Base-by-base conservation (phyloP, 2,329 filamentous ascomycete genomes). In the Pseudocercospora fijiensis region DNA sequence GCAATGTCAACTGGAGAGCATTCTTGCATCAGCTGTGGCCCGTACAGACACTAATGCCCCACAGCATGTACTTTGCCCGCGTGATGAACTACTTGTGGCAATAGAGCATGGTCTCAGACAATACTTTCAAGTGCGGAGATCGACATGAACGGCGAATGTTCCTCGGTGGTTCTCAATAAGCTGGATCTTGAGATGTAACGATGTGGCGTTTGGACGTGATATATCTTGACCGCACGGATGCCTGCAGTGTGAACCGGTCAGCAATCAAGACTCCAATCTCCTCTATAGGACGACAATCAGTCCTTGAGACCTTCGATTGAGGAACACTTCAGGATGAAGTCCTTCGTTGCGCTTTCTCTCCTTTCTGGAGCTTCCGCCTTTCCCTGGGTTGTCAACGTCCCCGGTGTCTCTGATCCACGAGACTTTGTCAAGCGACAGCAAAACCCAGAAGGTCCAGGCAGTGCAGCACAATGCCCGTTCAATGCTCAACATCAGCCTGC, bases 401-500 rank as follows among this genome's bases (percentile, higher is more conserved):
- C 76, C 5, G 77, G 76, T 22, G 58, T 49, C 47, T 63, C 30
- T 45, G 18, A 51, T 26, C 47, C 47, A 26, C 18, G 47, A 26
- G 47, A 51, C 22, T 24, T 51, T 16, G 20, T 24, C 47, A 57
- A 52, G 52, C 58, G 77, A 16, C 76, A 78, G 69, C 76, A 77
- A 60, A 61, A 27, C 69, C 53, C 73, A 70, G 26, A 67, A 64
- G 70, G 65, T n/a, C 65, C 71, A 22, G 75, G 74, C 2, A 70
- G 70, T 24, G 60, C 73, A 41, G 73, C 69, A 3, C 71, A 64
- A 5, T 78, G 76, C 64, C 76, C 78, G 1, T 76, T 75, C 74
- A 80, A 79, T 57, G 45, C 74, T 2, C 72, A 78, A 45, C 78
- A 80, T 61, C 66, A 73, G 11, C 70, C 73, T 33, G 78, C 78